phyloP scores from a whole-genome alignment of 768 basidiomycete genomes.

The Solioccasus polychromus region DNA sequence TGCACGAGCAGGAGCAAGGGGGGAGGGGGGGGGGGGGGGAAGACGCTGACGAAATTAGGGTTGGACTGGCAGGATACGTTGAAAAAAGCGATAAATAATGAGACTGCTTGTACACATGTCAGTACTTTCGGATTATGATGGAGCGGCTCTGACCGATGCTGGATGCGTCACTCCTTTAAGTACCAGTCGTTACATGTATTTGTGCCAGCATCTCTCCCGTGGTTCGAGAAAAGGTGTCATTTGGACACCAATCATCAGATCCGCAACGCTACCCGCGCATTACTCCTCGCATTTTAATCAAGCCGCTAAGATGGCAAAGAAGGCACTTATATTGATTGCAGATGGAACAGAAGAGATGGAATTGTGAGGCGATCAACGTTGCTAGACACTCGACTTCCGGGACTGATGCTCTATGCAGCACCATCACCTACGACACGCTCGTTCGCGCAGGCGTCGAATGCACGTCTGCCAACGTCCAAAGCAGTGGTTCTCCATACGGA shows the following conservation, averaged over 20 bases:
- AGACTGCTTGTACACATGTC: constrained; percentile 20
- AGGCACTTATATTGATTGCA: constrained; percentile 69
- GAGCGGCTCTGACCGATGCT: too few relatives aligned
- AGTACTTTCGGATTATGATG: neutral
- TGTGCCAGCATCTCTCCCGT: too few relatives aligned
- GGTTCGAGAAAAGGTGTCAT: too few relatives aligned
- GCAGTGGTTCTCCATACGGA: constrained; percentile 25
- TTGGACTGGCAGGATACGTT: constrained; percentile 81
- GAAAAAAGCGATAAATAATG: constrained; percentile 59
- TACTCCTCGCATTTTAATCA: neutral
- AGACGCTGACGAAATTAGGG: constrained; percentile 70
- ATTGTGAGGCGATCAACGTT: constrained; percentile 40
- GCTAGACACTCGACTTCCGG: neutral
- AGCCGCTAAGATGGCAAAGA: constrained; percentile 24
- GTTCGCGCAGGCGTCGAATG: constrained; percentile 69
- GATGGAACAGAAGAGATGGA: constrained; percentile 90
- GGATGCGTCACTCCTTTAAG: too few relatives aligned
- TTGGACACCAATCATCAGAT: neutral
- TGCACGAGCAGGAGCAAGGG: too few relatives aligned
- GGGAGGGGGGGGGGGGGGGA: too few relatives aligned
- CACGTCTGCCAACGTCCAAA: constrained; percentile 63
- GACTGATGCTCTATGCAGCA: constrained; percentile 39
- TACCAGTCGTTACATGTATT: too few relatives aligned
- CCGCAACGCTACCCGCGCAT: neutral
- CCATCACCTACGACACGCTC: constrained; percentile 79